Conservation (phyloP, 768 basidiomycete species). For the Boletus vinaceobasis region DNA sequence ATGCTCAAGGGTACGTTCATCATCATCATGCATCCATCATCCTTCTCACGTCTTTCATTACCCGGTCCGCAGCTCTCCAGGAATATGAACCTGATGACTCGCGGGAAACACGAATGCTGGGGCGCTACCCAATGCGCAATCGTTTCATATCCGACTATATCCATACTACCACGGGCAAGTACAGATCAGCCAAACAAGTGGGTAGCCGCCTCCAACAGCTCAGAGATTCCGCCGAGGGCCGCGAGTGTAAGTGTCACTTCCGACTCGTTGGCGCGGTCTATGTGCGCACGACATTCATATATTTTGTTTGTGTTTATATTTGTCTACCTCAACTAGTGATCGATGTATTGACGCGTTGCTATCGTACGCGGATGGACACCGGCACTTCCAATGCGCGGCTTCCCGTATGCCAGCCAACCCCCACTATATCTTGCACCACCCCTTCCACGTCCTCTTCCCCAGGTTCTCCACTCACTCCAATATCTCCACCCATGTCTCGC, state of each 20-base stretch:
- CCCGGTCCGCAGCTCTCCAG: constrained; percentile 50
- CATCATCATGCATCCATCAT: constrained; percentile 4
- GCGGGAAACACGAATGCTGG: constrained; percentile 67
- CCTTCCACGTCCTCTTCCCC: constrained; percentile 21
- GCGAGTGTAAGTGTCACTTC: constrained; percentile 51
- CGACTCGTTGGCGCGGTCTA: constrained; percentile 15
- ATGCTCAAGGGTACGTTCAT: constrained; percentile 61
- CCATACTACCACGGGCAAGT: constrained; percentile 62
- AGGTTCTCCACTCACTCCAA: constrained; percentile 12
- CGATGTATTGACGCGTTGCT: constrained; percentile 34
- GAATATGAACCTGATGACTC: constrained; percentile 72
- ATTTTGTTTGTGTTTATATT: constrained; percentile 30
- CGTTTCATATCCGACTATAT: constrained; percentile 80
- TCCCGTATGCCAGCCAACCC: constrained; percentile 15
- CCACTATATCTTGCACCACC: constrained; percentile 28
- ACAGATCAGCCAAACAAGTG: constrained; percentile 74
- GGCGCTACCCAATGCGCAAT: constrained; percentile 76
- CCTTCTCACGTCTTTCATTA: constrained; percentile 23
- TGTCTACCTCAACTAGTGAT: constrained; percentile 29
- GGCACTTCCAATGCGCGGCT: constrained; percentile 19
- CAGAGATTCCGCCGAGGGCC: constrained; percentile 69
- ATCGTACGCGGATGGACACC: constrained; percentile 26
- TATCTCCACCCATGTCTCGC: constrained; percentile 19
- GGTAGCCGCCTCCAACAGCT: constrained; percentile 79
- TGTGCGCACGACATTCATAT: constrained; percentile 27